phyloP scores from a whole-genome alignment of 2,329 filamentous ascomycete species.

The Cryphonectria radicalis region DNA sequence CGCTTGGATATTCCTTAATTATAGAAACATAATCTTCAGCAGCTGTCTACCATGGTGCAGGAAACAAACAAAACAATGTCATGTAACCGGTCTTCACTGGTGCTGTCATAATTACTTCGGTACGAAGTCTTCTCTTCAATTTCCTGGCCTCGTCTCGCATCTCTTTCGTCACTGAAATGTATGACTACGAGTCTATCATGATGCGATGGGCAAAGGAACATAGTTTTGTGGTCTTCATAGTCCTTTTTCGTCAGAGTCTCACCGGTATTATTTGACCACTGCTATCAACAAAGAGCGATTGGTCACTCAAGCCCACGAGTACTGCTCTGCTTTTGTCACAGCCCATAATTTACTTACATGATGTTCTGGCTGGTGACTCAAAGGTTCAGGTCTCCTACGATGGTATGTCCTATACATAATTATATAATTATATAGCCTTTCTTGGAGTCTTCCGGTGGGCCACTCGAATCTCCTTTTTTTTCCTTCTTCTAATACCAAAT shows the following conservation, averaged over 20 bases:
- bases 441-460: too few relatives aligned
- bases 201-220: not conserved
- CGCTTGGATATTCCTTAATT: not conserved
- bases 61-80: not conserved
- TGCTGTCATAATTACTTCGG: not conserved
- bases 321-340: too few relatives aligned
- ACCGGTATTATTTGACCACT: not conserved
- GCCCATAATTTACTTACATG: too few relatives aligned
- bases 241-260: not conserved
- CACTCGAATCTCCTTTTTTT: too few relatives aligned
- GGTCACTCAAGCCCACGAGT: too few relatives aligned
- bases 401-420: too few relatives aligned
- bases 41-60: not conserved
- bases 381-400: too few relatives aligned
- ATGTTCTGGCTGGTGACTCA: too few relatives aligned
- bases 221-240: not conserved
- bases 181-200: not conserved
- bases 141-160: not conserved
- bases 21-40: not conserved
- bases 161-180: not conserved
- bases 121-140: not conserved
- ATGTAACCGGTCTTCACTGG: not conserved
- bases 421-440: too few relatives aligned
- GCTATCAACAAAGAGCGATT: too few relatives aligned
- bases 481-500: not conserved